Conservation (phyloP, 2,329 filamentous ascomycete genomes). For the Pseudogymnoascus pannorum region DNA sequence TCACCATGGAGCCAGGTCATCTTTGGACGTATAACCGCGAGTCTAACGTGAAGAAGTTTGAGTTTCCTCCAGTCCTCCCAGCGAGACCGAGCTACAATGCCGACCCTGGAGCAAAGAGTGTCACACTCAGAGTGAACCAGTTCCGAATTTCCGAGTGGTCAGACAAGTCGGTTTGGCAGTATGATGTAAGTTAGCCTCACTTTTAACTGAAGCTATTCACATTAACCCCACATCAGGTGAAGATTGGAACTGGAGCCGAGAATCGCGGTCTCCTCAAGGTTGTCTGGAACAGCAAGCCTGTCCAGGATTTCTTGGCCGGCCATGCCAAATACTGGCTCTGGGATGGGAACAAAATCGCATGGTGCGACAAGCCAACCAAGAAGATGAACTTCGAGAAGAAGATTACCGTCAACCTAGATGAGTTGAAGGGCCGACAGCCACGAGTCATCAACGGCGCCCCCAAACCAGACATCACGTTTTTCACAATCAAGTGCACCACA, state of each 20-base stretch:
- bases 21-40: conserved; percentile 24
- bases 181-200: conserved; percentile 58
- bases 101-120: conserved; percentile 42
- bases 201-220: not conserved
- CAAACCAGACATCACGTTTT: conserved; percentile 41
- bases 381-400: not conserved
- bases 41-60: conserved; percentile 24
- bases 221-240: conserved; percentile 43
- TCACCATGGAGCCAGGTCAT: conserved; percentile 25
- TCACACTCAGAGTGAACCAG: conserved; percentile 56
- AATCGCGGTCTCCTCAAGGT: conserved; percentile 63
- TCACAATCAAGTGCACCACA: conserved; percentile 60
- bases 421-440: conserved; percentile 43
- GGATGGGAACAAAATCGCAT: conserved; percentile 80
- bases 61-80: conserved; percentile 25
- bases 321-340: conserved; percentile 54
- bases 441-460: conserved; percentile 28
- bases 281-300: conserved; percentile 60
- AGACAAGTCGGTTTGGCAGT: conserved; percentile 64
- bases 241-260: conserved; percentile 54
- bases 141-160: conserved; percentile 60
- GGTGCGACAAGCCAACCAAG: conserved; percentile 44
- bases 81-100: conserved; percentile 48
- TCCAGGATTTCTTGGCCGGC: conserved; percentile 49
- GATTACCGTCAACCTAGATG: conserved; percentile 65